A percentile compares a stretch with the other conserved stretches of the same genome.
Evolutionary conservation across 163 green algal genomes (phyloP).

Genomic region (Chlorella variabilis): DNA sequence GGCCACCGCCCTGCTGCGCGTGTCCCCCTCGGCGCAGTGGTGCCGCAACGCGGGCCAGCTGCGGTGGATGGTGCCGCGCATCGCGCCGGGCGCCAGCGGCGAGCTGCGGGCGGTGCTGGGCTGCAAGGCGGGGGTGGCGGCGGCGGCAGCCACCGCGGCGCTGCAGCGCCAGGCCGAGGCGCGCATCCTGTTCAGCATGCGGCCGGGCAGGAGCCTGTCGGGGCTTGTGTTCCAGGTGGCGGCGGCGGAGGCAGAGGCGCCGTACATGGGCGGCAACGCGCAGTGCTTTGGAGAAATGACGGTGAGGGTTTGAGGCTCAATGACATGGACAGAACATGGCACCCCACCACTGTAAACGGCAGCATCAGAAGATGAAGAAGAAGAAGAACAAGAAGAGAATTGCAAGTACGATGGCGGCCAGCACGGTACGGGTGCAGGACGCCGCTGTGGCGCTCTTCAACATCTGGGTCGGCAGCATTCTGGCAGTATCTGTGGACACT

Average conservation of each 20-base stretch:
- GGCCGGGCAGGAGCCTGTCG: slow-evolving; percentile 41
- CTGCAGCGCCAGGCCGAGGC: slow-evolving; percentile 24
- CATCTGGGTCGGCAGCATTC: no score
- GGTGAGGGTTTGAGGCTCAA: slow-evolving; percentile 1
- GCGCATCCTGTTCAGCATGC: slow-evolving; percentile 31
- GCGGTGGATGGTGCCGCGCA: slow-evolving; percentile 29
- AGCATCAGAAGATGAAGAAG: background rate
- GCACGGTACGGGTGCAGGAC: no score
- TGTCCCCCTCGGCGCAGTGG: slow-evolving; percentile 29
- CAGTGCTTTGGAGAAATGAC: slow-evolving; percentile 42
- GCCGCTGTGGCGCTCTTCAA: no score
- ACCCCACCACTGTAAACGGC: background rate
- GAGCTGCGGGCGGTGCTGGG: slow-evolving; percentile 34
- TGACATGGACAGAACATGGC: no score
- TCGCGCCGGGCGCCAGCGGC: slow-evolving; percentile 29
- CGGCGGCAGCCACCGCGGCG: background rate
- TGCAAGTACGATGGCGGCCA: background rate
- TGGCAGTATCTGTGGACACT: no score
- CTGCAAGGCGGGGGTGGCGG: slow-evolving; percentile 5
- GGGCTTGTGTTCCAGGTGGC: slow-evolving; percentile 41
- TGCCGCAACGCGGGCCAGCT: slow-evolving; percentile 32
- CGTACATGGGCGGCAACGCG: slow-evolving; percentile 1
- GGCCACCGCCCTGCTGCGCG: background rate
- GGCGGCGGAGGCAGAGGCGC: background rate
- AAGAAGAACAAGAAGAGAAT: no score